Evolutionary conservation across 768 basidiomycete genomes (phyloP), one percentile per base, ranked within the genome.

Genomic region (Guyanaporus albipodus): DNA sequence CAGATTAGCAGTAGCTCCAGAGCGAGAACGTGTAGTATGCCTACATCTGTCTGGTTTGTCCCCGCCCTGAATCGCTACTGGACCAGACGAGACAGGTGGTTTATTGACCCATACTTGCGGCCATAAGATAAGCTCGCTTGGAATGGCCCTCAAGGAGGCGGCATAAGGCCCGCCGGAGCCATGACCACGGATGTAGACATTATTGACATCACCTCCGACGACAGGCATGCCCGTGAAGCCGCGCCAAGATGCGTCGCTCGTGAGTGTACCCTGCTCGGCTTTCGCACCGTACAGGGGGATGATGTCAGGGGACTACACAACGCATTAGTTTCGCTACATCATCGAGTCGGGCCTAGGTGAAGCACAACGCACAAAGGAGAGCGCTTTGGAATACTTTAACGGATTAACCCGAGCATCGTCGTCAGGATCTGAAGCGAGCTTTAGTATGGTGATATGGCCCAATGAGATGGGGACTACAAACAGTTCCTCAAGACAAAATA

Each of bases 91-190:
- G 10, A 40, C 48, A 19, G 42, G 32, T 0, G 34, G 11, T 5
- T 38, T 24, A 0, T 1, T 6, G 2, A 14, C 8, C 48, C 48
- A 49, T 12, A 35, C 43, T 8, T 45, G 48, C 6, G 37, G 48
- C 42, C 48, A 49, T 12, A 49, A 18, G 37, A 44, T 39, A 14
- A 44, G 42, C 18, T 44, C 48, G 42, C 42, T 44, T 5, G 48
- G 48, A 4, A 49, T 15, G n/a, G 12, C 47, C 29, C 41, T 48
- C 35, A 48, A 37, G 15, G 42, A 17, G 12, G 37, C 48, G 21
- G 41, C 15, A 6, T 31, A 18, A 2, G 35, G 44, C 15, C 32
- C 32, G 17, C 32, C 32, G 6, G 32, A 17, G 32, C 32, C 32
- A n/a, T 33, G 8, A 24, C 38, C 48, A 2, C 48, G 48, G 26